These are phyloP conservation scores for Colletotrichum sojae DNA, from an alignment of 2,329 filamentous ascomycete genomes.

Conservation along the genomic window DNA sequence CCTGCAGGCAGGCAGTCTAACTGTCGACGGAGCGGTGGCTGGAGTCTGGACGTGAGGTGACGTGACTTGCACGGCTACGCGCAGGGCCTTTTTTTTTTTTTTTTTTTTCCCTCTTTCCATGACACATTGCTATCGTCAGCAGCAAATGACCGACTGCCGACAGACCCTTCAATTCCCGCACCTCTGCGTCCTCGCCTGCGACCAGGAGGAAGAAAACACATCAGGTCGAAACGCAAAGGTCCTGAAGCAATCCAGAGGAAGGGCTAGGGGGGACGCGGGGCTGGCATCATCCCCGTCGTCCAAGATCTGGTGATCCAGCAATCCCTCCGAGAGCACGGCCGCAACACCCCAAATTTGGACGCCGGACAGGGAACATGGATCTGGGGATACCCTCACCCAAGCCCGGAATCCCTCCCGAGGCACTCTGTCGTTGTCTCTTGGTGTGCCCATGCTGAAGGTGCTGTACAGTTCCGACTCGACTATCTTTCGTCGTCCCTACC, in stretches of 20 bases:
- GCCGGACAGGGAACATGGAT: slow-evolving; percentile 8
- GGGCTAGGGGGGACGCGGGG: not conserved
- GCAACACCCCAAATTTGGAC: slow-evolving; percentile 5
- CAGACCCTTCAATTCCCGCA: not conserved
- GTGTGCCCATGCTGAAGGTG: too few species aligned
- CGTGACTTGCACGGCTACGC: not conserved
- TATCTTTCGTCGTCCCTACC: too few species aligned
- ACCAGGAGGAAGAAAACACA: not conserved
- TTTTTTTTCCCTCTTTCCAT: not conserved
- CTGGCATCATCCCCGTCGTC: slow-evolving; percentile 10
- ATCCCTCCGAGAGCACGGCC: slow-evolving; percentile 17
- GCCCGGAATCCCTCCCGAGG: slow-evolving; percentile 27
- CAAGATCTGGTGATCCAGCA: slow-evolving; percentile 24
- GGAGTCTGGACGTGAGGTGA: slow-evolving; percentile 24
- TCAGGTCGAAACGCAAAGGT: not conserved
- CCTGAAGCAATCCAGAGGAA: too few species aligned
- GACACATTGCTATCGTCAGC: slow-evolving; percentile 6
- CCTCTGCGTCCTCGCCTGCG: not conserved
- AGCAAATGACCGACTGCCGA: slow-evolving; percentile 2
- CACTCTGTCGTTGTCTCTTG: not conserved
- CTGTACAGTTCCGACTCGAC: too few species aligned
- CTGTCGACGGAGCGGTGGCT: slow-evolving; percentile 7
- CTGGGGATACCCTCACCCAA: slow-evolving; percentile 21
- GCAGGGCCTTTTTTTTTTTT: not conserved
- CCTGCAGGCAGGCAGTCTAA: too few species aligned